Percentiles rank a stretch among this genome's conserved stretches.
phyloP scores from a whole-genome alignment of 2,329 filamentous ascomycete species.

The Diplodia intermedia region DNA sequence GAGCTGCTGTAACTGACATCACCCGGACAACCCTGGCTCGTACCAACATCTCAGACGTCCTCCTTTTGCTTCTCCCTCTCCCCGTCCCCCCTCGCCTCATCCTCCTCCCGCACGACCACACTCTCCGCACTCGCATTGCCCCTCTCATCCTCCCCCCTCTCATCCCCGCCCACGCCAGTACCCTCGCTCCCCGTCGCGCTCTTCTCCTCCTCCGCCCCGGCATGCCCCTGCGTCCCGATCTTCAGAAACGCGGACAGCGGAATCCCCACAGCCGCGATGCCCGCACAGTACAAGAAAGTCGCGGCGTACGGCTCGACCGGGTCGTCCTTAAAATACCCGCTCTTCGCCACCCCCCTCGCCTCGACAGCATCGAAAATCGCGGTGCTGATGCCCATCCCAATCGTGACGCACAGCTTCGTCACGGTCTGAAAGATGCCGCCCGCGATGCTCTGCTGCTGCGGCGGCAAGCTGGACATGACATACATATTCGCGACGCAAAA shows the following conservation, averaged over 20 bases:
- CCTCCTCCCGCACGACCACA: neutral
- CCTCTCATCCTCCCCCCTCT: neutral
- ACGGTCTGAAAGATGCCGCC: constrained; percentile 73
- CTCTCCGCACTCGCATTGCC: neutral
- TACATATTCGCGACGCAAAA: constrained; percentile 78
- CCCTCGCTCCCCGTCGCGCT: neutral
- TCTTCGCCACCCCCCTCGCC: constrained; percentile 41
- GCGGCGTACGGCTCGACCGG: constrained; percentile 59
- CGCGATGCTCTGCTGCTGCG: constrained; percentile 69
- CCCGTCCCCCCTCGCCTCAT: neutral
- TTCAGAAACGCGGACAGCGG: constrained; percentile 60
- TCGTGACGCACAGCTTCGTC: constrained; percentile 64
- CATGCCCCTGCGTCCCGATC: constrained; percentile 60
- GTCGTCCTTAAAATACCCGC: constrained; percentile 53
- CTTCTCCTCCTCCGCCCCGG: neutral
- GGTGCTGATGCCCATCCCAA: constrained; percentile 68
- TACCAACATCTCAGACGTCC: neutral
- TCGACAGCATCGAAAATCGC: constrained; percentile 62
- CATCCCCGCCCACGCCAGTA: neutral
- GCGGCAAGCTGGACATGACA: constrained; percentile 69
- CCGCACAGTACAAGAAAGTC: constrained; percentile 59
- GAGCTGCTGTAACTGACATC: too few species aligned
- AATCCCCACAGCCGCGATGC: constrained; percentile 53
- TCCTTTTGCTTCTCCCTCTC: neutral
- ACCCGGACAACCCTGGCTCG: too few species aligned